Evolutionary conservation across 1,284 basidiomycete species (phyloP).

Genomic region (Takashimella tepidaria): DNA sequence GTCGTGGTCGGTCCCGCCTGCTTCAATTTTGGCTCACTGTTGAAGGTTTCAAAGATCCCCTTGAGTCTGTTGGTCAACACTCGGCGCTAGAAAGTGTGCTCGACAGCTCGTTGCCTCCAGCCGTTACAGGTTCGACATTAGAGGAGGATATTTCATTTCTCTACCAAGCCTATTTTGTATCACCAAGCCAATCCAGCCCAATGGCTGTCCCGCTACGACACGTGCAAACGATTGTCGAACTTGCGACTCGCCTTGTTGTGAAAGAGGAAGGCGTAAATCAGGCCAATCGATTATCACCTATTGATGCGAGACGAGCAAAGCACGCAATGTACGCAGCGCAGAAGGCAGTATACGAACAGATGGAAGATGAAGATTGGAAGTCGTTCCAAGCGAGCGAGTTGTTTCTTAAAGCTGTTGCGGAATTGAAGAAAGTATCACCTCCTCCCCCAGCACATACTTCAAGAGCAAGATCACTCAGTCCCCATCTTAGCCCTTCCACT

Average conservation of each 20-base stretch:
- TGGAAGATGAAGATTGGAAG: constrained; percentile 88
- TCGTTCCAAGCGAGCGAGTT: constrained; percentile 80
- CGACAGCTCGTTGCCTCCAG: neutral
- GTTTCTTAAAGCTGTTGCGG: constrained; percentile 80
- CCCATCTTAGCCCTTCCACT: neutral
- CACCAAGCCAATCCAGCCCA: constrained; percentile 6
- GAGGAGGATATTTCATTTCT: constrained; percentile 80
- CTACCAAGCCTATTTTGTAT: constrained; percentile 51
- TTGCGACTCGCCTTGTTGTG: constrained; percentile 8
- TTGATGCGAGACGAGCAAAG: constrained; percentile 39
- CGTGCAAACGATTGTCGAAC: constrained; percentile 17
- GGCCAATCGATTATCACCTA: neutral
- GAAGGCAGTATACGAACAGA: constrained; percentile 73
- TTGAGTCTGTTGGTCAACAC: constrained; percentile 66
- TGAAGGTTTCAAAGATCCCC: constrained; percentile 92
- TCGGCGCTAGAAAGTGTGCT: constrained; percentile 14
- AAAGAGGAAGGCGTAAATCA: neutral
- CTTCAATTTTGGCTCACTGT: constrained; percentile 97
- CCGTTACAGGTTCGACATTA: constrained; percentile 14
- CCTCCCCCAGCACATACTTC: neutral
- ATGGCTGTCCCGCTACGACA: constrained; percentile 21
- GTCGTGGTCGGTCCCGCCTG: constrained; percentile 71
- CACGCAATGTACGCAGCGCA: constrained; percentile 68
- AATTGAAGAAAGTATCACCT: constrained; percentile 48
- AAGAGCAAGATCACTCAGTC: neutral